A percentile compares a stretch with the other conserved stretches of the same genome.
Evolutionary conservation across 1,284 basidiomycete genomes (phyloP).

Genomic region (Chiua sp.): DNA sequence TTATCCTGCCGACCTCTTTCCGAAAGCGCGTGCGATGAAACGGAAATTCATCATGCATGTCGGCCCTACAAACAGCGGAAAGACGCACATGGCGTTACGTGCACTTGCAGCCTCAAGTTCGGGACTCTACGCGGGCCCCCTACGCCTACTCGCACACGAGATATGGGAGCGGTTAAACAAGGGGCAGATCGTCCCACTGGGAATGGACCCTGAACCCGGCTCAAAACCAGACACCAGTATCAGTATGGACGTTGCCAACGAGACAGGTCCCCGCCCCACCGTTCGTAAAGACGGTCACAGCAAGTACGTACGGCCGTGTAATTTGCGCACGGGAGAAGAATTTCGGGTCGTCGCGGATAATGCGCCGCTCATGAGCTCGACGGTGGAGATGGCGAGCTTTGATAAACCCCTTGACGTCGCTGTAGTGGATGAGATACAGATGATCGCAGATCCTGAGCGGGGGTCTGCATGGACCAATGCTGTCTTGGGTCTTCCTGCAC

Average conservation of each 20-base stretch:
- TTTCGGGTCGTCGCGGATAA: conserved; percentile 68
- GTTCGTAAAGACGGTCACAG: conserved; percentile 49
- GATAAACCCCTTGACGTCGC: conserved; percentile 72
- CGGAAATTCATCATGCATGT: conserved; percentile 95
- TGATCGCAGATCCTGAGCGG: conserved; percentile 84
- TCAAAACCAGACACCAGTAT: conserved; percentile 35
- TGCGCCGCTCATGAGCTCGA: conserved; percentile 77
- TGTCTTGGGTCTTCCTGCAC: conserved; percentile 79
- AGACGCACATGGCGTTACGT: conserved; percentile 92
- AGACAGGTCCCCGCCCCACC: conserved; percentile 30
- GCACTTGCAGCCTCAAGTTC: conserved; percentile 78
- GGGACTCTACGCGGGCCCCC: conserved; percentile 91
- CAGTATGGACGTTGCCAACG: conserved; percentile 39
- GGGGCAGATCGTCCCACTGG: conserved; percentile 80
- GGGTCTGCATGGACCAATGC: conserved; percentile 89
- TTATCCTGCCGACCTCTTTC: conserved; percentile 40
- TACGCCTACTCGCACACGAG: conserved; percentile 94
- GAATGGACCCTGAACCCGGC: conserved; percentile 41
- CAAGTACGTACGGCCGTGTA: conserved; percentile 73
- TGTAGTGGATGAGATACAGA: conserved; percentile 98
- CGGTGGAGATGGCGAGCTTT: conserved; percentile 90
- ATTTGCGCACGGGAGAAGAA: conserved; percentile 95
- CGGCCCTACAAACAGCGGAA: conserved; percentile 97
- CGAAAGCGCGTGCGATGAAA: conserved; percentile 47
- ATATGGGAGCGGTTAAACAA: conserved; percentile 93